Evolutionary conservation across 768 basidiomycete species (phyloP).

Genomic region (Mycena vitilis): DNA sequence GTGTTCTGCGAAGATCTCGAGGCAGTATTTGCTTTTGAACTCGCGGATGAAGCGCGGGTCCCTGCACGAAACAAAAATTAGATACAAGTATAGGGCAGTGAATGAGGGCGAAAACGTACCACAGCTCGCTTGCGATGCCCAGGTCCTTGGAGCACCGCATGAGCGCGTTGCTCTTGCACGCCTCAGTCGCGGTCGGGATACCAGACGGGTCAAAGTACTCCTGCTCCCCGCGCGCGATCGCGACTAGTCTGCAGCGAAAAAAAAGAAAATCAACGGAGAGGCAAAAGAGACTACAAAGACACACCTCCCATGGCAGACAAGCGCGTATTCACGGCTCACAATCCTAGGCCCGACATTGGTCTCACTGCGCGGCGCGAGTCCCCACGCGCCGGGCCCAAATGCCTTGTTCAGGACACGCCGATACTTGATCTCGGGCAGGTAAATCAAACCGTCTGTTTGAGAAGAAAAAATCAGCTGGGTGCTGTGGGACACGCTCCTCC

Average conservation of each 20-base stretch:
- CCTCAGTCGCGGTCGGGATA: constrained; percentile 93
- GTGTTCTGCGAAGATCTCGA: constrained; percentile 91
- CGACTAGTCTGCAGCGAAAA: constrained; percentile 74
- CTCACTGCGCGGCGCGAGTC: constrained; percentile 92
- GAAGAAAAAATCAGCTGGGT: neutral
- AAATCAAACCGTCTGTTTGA: constrained; percentile 86
- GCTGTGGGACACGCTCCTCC: neutral
- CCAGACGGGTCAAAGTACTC: constrained; percentile 95
- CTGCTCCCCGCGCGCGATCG: constrained; percentile 93
- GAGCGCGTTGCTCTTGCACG: constrained; percentile 94
- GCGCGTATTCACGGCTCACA: constrained; percentile 93
- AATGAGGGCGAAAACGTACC: constrained; percentile 60
- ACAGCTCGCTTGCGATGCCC: constrained; percentile 95
- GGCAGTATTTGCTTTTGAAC: constrained; percentile 86
- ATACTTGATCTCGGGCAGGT: constrained; percentile 98
- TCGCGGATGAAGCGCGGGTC: constrained; percentile 95
- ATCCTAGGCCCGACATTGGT: constrained; percentile 89
- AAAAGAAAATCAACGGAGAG: neutral
- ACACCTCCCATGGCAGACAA: constrained; percentile 92
- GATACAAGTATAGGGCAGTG: neutral
- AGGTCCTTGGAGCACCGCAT: constrained; percentile 99
- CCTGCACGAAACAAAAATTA: constrained; percentile 55
- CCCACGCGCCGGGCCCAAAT: constrained; percentile 98
- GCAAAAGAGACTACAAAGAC: too few relatives aligned
- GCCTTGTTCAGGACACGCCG: constrained; percentile 91